phyloP scores from a whole-genome alignment of 805 yeast genomes.

The Myxozyma mucilagina region DNA sequence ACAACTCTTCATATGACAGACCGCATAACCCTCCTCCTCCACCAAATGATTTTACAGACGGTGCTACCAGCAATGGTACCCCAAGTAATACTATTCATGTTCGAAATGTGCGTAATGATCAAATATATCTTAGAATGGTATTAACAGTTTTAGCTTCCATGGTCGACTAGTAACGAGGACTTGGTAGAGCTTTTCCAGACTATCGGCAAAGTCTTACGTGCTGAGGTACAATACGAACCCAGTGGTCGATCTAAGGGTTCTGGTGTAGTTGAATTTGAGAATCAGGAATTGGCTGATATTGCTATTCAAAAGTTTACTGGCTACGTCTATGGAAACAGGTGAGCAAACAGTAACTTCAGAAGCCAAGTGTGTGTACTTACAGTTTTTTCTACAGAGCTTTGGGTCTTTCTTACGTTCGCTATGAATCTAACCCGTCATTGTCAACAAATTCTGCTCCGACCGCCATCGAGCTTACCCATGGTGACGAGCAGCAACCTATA shows the following conservation, averaged over 20 bases:
- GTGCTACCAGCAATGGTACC: conserved; percentile 62
- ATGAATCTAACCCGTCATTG: conserved; percentile 10
- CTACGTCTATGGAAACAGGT: conserved; percentile 76
- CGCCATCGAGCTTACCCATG: conserved; percentile 15
- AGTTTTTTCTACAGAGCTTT: conserved; percentile 49
- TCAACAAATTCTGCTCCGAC: not conserved
- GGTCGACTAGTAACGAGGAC: conserved; percentile 83
- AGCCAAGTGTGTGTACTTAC: not conserved
- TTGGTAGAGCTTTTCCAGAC: conserved; percentile 82
- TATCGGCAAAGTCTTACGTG: conserved; percentile 70
- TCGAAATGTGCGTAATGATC: conserved; percentile 48
- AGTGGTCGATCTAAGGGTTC: conserved; percentile 73
- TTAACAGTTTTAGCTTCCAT: conserved; percentile 55
- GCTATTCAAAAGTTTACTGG: conserved; percentile 75
- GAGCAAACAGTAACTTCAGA: not conserved
- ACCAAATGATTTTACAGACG: conserved; percentile 57
- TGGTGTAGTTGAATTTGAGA: conserved; percentile 80
- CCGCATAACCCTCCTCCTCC: conserved; percentile 15
- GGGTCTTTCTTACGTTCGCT: conserved; percentile 64
- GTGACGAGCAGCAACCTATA: conserved; percentile 1
- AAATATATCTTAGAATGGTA: not conserved
- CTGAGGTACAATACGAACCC: conserved; percentile 67
- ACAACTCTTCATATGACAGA: not conserved
- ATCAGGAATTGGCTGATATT: conserved; percentile 63
- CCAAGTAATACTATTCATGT: conserved; percentile 65